Base-by-base conservation (phyloP, 116 monocot genomes). In the Dioscorea cayenensis region DNA sequence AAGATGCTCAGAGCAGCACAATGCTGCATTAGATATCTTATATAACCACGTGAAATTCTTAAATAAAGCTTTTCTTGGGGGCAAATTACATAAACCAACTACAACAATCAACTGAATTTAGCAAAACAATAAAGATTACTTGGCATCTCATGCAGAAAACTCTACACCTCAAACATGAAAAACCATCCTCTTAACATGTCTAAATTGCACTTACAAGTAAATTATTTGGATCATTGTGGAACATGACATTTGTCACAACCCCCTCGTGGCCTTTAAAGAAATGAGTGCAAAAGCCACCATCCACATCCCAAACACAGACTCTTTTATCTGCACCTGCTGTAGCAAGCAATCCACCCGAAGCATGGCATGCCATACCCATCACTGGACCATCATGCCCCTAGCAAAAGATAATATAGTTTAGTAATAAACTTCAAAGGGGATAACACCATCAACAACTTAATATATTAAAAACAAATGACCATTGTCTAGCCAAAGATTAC, bases 241-340 rank as follows among this genome's bases (percentile, higher is more conserved):
- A 97, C 29, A 77, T 79, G 67, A 97, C 68, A 49, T 81, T 83
- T 18, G 97, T 97, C 32, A 97, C 86, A 68, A 97, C 86, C 3
- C 90, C 90, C 71, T 79, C 52, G 55, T 97, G 97, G 35, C 97
- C 93, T 85, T 72, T 88, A 36, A 97, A 93, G 79, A 78, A 84
- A 82, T 97, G 93, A 20, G 97, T 97, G 79, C 97, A 97, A 69
- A 84, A 97, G 8, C 97, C 93, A 63, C 97, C 93, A 74, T 93
- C 97, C 18, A 97, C 90, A 77, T 97, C 97, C 97, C 97, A 97
- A 59, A 97, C 90, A 68, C 77, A 81, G 0, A 92, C 90, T 25
- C 79, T 93, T 71, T 79, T 84, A 77, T 97, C 97, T 60, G 97
- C 82, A 66, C 97, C 97, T 4, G 79, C 93, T 59, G 93, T 97